These are phyloP conservation scores for Plenodomus biglobosus DNA, from an alignment of 2,329 filamentous ascomycete species.

Conservation along the genomic window DNA sequence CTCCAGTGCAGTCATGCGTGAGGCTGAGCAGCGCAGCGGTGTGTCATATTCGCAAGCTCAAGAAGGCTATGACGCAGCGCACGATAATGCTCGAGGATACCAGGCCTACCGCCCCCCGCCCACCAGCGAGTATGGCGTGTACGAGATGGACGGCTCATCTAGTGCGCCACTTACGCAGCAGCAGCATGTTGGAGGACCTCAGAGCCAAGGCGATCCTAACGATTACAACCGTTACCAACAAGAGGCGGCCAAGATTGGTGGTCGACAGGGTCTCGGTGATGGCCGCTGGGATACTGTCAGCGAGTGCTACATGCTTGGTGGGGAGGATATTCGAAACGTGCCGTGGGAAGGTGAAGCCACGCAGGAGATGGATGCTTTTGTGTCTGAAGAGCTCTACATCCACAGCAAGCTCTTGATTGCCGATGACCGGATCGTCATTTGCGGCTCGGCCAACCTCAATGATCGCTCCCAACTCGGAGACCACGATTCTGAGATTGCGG, in stretches of 20 bases:
- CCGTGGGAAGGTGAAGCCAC: constrained; percentile 60
- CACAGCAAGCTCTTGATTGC: constrained; percentile 75
- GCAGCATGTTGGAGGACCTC: constrained; percentile 24
- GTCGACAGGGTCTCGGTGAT: constrained; percentile 48
- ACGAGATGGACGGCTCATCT: constrained; percentile 34
- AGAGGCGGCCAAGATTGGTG: constrained; percentile 59
- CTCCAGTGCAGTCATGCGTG: constrained; percentile 61
- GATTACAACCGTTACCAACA: constrained; percentile 73
- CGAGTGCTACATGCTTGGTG: constrained; percentile 79
- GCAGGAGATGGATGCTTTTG: constrained; percentile 63
- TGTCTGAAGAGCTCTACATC: constrained; percentile 64
- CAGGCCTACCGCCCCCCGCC: constrained; percentile 39
- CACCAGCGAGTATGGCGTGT: constrained; percentile 42
- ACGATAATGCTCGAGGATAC: constrained; percentile 43
- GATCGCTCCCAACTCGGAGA: constrained; percentile 76
- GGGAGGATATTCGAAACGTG: constrained; percentile 66
- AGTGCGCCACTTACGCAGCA: constrained; percentile 16
- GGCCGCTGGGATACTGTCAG: constrained; percentile 75
- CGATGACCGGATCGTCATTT: constrained; percentile 80
- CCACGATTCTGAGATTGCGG: constrained; percentile 88
- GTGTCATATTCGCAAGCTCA: constrained; percentile 69
- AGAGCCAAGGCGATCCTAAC: constrained; percentile 24
- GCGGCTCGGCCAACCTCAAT: constrained; percentile 72
- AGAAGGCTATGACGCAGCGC: constrained; percentile 61
- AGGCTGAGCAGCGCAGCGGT: constrained; percentile 63